Conservation (phyloP, 192 early-diverging fungal species). For the Tieghemiomyces parasiticus region DNA sequence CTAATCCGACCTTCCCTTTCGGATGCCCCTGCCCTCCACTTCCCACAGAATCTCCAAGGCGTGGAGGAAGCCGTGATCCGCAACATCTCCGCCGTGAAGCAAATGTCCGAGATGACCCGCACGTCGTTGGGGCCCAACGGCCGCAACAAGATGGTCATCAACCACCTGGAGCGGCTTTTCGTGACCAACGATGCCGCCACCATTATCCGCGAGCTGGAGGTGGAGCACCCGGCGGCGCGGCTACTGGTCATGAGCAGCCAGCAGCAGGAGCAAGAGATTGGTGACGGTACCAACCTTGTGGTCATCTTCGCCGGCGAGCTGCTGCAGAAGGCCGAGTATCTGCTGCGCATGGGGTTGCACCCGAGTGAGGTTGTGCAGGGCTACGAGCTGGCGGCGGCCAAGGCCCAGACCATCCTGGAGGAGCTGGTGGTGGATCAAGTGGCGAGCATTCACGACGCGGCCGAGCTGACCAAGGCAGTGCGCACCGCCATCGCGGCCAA, state of each 20-base stretch:
- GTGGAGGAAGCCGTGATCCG: conserved; percentile 89
- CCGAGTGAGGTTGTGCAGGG: conserved; percentile 91
- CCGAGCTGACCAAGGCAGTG: conserved; percentile 61
- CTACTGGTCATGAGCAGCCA: conserved; percentile 90
- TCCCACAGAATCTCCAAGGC: conserved; percentile 70
- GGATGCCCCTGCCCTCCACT: too few relatives aligned
- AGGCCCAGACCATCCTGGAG: conserved; percentile 67
- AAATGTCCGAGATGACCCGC: conserved; percentile 81
- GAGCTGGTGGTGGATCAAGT: conserved; percentile 54
- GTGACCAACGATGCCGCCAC: conserved; percentile 98
- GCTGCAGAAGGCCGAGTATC: conserved; percentile 80
- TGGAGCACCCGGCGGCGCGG: conserved; percentile 94
- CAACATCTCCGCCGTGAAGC: conserved; percentile 90
- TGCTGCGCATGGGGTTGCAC: conserved; percentile 90
- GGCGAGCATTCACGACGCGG: conserved; percentile 26
- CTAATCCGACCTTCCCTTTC: neutral
- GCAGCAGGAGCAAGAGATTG: conserved; percentile 94
- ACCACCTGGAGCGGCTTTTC: conserved; percentile 95
- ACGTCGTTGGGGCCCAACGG: conserved; percentile 96
- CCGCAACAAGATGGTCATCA: conserved; percentile 99
- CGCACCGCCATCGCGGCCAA: conserved; percentile 74
- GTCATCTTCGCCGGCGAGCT: conserved; percentile 89
- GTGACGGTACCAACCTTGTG: conserved; percentile 94
- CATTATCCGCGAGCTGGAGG: conserved; percentile 93
- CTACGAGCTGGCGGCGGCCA: conserved; percentile 74